Evolutionary conservation across 1,139 yeast genomes (phyloP), one percentile per base, ranked within the genome.

Genomic region (Candida tunisiensis): DNA sequence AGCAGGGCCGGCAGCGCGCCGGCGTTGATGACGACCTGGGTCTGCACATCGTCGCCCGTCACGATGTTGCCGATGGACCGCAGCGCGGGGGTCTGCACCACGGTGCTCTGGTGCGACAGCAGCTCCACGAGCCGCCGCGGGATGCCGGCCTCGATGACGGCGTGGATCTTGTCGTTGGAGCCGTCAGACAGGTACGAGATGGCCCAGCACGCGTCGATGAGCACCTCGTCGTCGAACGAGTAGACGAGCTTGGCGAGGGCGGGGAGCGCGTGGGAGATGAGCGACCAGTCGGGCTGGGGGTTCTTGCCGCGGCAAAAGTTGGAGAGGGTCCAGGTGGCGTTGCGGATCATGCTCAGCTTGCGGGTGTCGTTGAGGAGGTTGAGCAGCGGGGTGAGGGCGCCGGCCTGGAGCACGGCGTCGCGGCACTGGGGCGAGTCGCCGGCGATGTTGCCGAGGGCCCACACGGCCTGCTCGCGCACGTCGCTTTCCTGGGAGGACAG

Each of bases 401-500:
- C 74, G 44, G 83, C 74, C 25, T 64, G 58, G 42, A 88, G 64
- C 23, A 88, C 98, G 42, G 65, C 74, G 55, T 88, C 96, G 57
- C 98, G 71, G 61, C 74, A 82, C 30, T 64, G 64, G 11, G 94
- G 67, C 13, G 93, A 79, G 52, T 88, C 98, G 54, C 98, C 98
- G 17, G 98, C 96, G 51, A 88, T 94, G 52, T 88, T 91, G 55
- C 98, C 98, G 42, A 88, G 62, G 21, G 98, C 98, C 98, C 98
- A 88, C 41, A 88, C 88, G 13, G 96, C 96, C 59, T 88, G 98
- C 51, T 88, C 98, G 54, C 82, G 80, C 33, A 91, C 95, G 49
- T 91, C 98, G 31, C 74, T 61, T 27, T 92, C 80, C 35, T 70
- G 72, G 5, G 93, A 77, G 42, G 69, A 65, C 42, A 91, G 65